Evolutionary conservation across 202 grass and related monocot genomes (phyloP).

Genomic region (Zoysia matrella): DNA sequence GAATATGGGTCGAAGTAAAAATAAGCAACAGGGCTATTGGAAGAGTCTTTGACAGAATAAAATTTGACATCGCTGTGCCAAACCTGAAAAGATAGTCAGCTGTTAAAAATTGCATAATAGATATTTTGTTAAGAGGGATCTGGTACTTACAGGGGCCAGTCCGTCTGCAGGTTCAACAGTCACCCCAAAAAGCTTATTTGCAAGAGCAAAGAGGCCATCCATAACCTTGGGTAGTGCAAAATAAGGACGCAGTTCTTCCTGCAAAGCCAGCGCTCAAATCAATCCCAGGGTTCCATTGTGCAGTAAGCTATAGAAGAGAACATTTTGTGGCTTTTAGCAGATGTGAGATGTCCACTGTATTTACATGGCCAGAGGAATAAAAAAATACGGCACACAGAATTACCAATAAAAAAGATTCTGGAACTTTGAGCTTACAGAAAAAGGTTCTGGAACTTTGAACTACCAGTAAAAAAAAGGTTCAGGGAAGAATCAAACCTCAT

Average conservation of each 20-base stretch:
- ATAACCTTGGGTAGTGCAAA: constrained; percentile 95
- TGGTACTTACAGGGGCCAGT: constrained; percentile 77
- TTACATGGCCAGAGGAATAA: neutral
- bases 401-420: neutral
- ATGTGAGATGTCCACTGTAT: neutral
- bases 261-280: constrained; percentile 26
- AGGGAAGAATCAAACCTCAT: constrained; percentile 66
- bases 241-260: constrained; percentile 96
- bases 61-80: constrained; percentile 95
- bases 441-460: neutral
- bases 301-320: neutral
- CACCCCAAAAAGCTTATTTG: constrained; percentile 92
- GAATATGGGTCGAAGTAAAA: constrained; percentile 99
- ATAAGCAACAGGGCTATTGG: constrained; percentile 78
- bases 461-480: neutral
- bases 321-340: neutral
- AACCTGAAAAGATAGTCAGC: constrained; percentile 55
- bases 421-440: neutral
- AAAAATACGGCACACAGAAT: neutral
- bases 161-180: constrained; percentile 86
- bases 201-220: constrained; percentile 93
- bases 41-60: constrained; percentile 94
- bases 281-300: neutral
- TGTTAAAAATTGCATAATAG: constrained; percentile 38
- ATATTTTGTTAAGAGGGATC: constrained; percentile 15